Conservation (phyloP, 768 basidiomycete species). For the Agrocybe praecox region DNA sequence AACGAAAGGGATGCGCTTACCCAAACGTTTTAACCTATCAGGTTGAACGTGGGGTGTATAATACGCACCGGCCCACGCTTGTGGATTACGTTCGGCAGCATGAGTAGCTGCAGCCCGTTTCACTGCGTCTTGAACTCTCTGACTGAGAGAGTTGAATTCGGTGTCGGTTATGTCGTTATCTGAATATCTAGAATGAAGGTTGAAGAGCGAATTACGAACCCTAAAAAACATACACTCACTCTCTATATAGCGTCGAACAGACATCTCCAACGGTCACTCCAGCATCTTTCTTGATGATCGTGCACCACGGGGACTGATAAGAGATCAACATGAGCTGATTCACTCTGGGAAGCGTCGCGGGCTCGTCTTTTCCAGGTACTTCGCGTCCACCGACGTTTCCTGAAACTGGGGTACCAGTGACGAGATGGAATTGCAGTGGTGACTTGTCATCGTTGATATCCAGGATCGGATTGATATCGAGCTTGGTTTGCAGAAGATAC, state of each 20-base stretch:
- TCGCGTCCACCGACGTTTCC: slow-evolving; percentile 3
- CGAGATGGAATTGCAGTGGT: slow-evolving; percentile 73
- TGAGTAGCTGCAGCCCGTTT: slow-evolving; percentile 55
- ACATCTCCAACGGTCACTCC: slow-evolving; percentile 82
- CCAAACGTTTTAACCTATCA: slow-evolving; percentile 61
- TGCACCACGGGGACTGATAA: slow-evolving; percentile 75
- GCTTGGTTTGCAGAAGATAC: slow-evolving; percentile 70
- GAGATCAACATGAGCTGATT: slow-evolving; percentile 61
- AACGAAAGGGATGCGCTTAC: slow-evolving; percentile 39
- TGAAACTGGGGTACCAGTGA: slow-evolving; percentile 49
- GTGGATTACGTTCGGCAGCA: slow-evolving; percentile 24
- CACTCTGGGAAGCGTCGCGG: slow-evolving; percentile 71
- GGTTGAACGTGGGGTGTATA: slow-evolving; percentile 51
- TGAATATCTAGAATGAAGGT: slow-evolving; percentile 55
- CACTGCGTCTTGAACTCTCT: slow-evolving; percentile 72
- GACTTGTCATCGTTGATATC: slow-evolving; percentile 47
- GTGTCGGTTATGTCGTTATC: slow-evolving; percentile 66
- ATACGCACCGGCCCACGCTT: slow-evolving; percentile 35
- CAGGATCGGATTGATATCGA: slow-evolving; percentile 78
- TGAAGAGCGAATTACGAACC: neutral
- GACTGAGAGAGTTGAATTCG: slow-evolving; percentile 62
- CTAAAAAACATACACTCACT: slow-evolving; percentile 51
- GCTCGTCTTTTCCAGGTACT: slow-evolving; percentile 48
- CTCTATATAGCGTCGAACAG: slow-evolving; percentile 69
- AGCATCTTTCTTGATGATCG: slow-evolving; percentile 65